Conservation (phyloP, 768 basidiomycete species). For the Sarcodon sp. region DNA sequence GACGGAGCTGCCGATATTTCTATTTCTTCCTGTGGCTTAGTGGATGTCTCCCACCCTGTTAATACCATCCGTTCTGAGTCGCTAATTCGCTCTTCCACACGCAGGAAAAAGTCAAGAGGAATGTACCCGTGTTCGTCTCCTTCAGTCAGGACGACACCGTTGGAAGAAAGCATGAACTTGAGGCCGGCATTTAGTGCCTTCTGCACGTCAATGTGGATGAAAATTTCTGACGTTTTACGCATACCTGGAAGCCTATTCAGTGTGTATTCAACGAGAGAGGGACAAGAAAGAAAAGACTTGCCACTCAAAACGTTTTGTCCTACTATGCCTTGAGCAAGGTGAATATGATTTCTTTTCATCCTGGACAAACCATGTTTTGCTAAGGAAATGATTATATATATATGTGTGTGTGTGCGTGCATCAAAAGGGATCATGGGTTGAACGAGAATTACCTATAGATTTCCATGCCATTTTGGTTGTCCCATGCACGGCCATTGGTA, state of each 20-base stretch:
- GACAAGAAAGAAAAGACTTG: conserved; percentile 19
- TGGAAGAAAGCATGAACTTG: conserved; percentile 67
- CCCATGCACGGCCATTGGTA: conserved; percentile 79
- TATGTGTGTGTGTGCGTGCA: background rate
- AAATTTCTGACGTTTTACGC: conserved; percentile 62
- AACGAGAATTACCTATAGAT: conserved; percentile 37
- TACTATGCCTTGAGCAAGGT: conserved; percentile 71
- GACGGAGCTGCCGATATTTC: too few species aligned
- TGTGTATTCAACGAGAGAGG: background rate
- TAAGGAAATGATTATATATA: conserved; percentile 13
- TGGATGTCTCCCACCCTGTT: conserved; percentile 11
- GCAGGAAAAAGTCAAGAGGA: conserved; percentile 47
- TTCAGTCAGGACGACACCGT: conserved; percentile 81
- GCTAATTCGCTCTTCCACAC: conserved; percentile 43
- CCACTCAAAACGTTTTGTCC: conserved; percentile 66
- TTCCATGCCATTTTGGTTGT: conserved; percentile 62
- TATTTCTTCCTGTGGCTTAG: too few species aligned
- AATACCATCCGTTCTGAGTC: conserved; percentile 5
- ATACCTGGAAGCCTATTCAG: conserved; percentile 41
- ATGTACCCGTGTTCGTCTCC: conserved; percentile 60
- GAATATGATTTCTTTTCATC: conserved; percentile 88
- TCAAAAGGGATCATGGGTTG: background rate
- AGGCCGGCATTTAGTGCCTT: conserved; percentile 58
- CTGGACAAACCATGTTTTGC: conserved; percentile 62
- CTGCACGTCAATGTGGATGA: conserved; percentile 71